Evolutionary conservation across 2,329 filamentous ascomycete genomes (phyloP), one percentile per base, ranked within the genome.

Genomic region (Paecilomyces niveus): DNA sequence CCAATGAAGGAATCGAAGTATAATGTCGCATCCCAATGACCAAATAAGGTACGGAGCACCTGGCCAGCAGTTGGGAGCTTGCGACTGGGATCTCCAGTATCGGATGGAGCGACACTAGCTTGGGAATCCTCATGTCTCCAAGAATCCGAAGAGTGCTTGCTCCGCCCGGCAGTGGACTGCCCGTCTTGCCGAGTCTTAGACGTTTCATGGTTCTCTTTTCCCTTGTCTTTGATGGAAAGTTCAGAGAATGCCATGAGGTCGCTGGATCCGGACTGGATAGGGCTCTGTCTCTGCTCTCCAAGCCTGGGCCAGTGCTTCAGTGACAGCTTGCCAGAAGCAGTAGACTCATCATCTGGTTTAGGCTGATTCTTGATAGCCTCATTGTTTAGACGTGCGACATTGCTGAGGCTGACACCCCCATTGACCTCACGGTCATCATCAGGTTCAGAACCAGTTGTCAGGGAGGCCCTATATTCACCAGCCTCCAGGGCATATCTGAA

Each of bases 401-500:
- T 52, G 32, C 59, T 54, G 15, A 69, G 15, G 4, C 58, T 58
- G 29, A 71, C 67, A 1, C 70, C 69, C 2, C 68, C 69, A 18
- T 58, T 56, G 4, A 59, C 60, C 15, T 62, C 64, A 55, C 55
- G 18, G 59, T 51, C 21, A 45, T 45, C 39, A 18, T 45, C 39
- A 45, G 39, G 15, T 10, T 45, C 39, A 45, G 39, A 45, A 13
- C 39, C 39, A 18, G 39, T n/a, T 45, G 39, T 18, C 39, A 45
- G n/a, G 2, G 39, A 45, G n/a, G 39, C 39, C 39, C n/a, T 45
- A 9, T 18, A 9, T 9, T 18, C 39, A 18, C 63, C 57, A 1
- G 32, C 35, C 2, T 59, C 58, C 2, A 73, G 65, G 1, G 63
- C 68, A 53, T 69, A 69, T 57, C 71, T 76, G 56, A 80, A 68